Evolutionary conservation across 2,329 filamentous ascomycete genomes (phyloP).

Genomic region (Claviceps africana): DNA sequence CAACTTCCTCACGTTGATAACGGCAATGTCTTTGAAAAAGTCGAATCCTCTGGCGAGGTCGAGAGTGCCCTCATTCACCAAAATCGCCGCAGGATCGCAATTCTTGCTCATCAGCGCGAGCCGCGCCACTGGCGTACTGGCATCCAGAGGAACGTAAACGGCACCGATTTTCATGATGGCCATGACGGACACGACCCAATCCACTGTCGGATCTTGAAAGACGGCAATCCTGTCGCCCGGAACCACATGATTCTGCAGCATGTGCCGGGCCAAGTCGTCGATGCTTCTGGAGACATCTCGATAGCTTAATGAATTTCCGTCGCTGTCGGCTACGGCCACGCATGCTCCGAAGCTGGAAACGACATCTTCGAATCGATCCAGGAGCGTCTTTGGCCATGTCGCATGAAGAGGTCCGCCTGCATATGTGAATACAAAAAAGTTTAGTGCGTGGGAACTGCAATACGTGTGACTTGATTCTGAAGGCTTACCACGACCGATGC

Average conservation of each 20-base stretch:
- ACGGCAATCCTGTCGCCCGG: slow-evolving; percentile 5
- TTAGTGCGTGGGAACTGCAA: no score
- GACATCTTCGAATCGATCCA: neutral
- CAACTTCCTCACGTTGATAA: neutral
- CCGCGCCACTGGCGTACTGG: neutral
- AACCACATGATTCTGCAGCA: neutral
- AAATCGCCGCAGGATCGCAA: neutral
- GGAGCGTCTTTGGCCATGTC: neutral
- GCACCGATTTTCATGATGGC: slow-evolving; percentile 25
- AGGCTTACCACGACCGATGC: neutral
- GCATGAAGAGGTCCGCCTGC: neutral
- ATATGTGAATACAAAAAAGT: no score
- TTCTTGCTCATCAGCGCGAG: neutral
- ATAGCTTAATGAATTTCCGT: neutral
- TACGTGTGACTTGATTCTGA: no score
- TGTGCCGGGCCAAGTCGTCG: neutral
- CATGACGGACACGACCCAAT: slow-evolving; percentile 24
- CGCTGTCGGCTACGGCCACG: neutral
- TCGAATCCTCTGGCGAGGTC: neutral
- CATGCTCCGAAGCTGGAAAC: neutral
- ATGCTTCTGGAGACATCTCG: neutral
- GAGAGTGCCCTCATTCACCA: neutral
- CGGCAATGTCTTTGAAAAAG: neutral
- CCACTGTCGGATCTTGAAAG: slow-evolving; percentile 22
- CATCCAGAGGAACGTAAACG: slow-evolving; percentile 28